These are phyloP conservation scores for Colletotrichum spinosum DNA, from an alignment of 2,329 filamentous ascomycete genomes.

Conservation along the genomic window DNA sequence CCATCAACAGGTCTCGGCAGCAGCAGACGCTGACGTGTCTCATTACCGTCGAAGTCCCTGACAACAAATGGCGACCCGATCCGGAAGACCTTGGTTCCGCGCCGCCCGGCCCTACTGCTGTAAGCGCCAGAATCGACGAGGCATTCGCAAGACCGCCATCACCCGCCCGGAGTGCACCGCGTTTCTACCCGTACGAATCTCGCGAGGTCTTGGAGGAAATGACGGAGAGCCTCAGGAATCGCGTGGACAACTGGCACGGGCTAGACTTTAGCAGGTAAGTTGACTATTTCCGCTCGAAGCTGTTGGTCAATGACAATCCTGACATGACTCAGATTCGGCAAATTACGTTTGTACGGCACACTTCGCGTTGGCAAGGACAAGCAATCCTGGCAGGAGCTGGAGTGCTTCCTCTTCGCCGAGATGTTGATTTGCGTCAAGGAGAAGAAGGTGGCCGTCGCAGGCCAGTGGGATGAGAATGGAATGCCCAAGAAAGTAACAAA, in stretches of 20 bases:
- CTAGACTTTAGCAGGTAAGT: slow-evolving; percentile 84
- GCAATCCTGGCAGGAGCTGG: slow-evolving; percentile 95
- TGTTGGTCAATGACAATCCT: slow-evolving; percentile 39
- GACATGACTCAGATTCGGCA: slow-evolving; percentile 77
- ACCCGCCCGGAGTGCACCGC: slow-evolving; percentile 66
- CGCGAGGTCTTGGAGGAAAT: slow-evolving; percentile 83
- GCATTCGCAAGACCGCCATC: slow-evolving; percentile 68
- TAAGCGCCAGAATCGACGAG: slow-evolving; percentile 62
- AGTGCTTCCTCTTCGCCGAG: slow-evolving; percentile 96
- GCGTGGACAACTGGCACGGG: slow-evolving; percentile 99
- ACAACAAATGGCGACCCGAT: slow-evolving; percentile 90
- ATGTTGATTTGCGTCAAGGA: slow-evolving; percentile 99
- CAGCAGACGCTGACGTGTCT: slow-evolving; percentile 96
- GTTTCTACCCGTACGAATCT: slow-evolving; percentile 79
- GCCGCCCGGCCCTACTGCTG: slow-evolving; percentile 55
- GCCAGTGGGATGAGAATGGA: slow-evolving; percentile 75
- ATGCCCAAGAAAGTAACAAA: slow-evolving; percentile 74
- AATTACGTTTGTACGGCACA: slow-evolving; percentile 87
- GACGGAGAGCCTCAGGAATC: slow-evolving; percentile 83
- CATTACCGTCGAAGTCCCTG: slow-evolving; percentile 92
- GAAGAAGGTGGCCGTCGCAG: slow-evolving; percentile 76
- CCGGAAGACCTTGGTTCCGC: slow-evolving; percentile 79
- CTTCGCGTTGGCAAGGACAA: slow-evolving; percentile 96
- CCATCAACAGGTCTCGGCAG: slow-evolving; percentile 88
- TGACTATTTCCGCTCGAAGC: slow-evolving; percentile 9